Evolutionary conservation across 805 yeast species (phyloP).

Genomic region (Monosporozyma aquatica): DNA sequence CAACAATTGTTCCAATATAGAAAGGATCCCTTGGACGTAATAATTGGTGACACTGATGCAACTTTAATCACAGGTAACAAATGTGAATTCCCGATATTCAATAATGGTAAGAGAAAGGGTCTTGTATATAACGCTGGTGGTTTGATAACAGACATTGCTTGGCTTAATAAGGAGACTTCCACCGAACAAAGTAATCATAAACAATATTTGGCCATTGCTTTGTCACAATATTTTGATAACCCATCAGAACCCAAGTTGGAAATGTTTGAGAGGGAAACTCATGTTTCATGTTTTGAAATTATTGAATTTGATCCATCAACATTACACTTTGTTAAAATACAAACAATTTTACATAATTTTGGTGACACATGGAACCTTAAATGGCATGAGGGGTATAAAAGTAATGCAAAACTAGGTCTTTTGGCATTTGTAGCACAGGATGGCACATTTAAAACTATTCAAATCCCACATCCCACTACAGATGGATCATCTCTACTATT

Average conservation of each 20-base stretch:
- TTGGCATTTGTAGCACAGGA: conserved; percentile 48
- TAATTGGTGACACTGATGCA: conserved; percentile 16
- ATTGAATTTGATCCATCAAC: conserved; percentile 32
- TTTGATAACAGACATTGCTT: conserved; percentile 42
- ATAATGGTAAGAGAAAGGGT: conserved; percentile 30
- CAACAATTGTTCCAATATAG: conserved; percentile 21
- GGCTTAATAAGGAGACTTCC: conserved; percentile 33
- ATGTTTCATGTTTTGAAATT: conserved; percentile 37
- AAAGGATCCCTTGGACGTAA: conserved; percentile 11
- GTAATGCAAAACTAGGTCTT: conserved; percentile 30
- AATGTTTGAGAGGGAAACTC: conserved; percentile 22
- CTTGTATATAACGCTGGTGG: conserved; percentile 43
- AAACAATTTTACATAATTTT: conserved; percentile 31
- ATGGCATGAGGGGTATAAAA: conserved; percentile 30
- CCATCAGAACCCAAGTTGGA: conserved; percentile 24
- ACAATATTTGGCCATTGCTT: conserved; percentile 44
- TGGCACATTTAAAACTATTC: conserved; percentile 45
- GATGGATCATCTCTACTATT: conserved; percentile 1
- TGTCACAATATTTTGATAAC: conserved; percentile 32
- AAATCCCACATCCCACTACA: conserved; percentile 19
- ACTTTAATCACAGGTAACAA: conserved; percentile 14
- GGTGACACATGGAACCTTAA: conserved; percentile 36
- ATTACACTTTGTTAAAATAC: conserved; percentile 25
- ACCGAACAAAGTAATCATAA: background rate
- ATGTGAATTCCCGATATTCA: conserved; percentile 23